Evolutionary conservation across 1,139 yeast genomes (phyloP), one percentile per base, ranked within the genome.

Genomic region (Candida glucosophila): DNA sequence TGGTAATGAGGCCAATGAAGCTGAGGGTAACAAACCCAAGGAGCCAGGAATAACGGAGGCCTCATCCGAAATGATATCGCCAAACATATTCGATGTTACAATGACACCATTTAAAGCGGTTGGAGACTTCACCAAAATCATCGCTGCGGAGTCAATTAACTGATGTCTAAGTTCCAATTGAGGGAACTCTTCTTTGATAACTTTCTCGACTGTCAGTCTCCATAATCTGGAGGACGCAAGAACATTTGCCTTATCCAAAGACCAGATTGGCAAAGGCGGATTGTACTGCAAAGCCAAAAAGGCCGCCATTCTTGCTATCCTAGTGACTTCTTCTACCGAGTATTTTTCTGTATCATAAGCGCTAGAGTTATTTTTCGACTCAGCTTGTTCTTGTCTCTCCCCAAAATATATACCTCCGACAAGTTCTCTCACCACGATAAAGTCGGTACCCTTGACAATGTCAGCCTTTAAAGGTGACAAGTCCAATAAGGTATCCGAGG

Each of bases 391-490:
- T 47, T 73, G 73, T 58, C 97, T 75, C 47, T 85, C 92, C 37
- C 98, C 98, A 49, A 90, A 90, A 63, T 90, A 90, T 39, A 90
- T 90, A 39, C 98, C 98, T 33, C 98, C 98, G 17, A 90, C 96
- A 40, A 90, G 72, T 58, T 90, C 98, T 55, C 98, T 77, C 19
- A 90, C 96, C 37, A 90, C 95, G 29, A 77, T 71, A 52, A 90
- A 81, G 53, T 90, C 77, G 19, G 96, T 86, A 27, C 97, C 98
- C 46, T 67, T 72, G 32, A 83, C 97, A 36, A 80, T 67, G 36
- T 85, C 86, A 14, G 82, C 55, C 54, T 78, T 83, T 48, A 90
- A 70, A 22, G 98, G 98, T 5, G 95, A 81, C 41, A 88, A 67
- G 29, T 83, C 86, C 36, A 88, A 65, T 33, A 90, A 69, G 23